Conservation (phyloP, 1,139 yeast genomes). For the Hyphopichia wangnamkhiaoensis region DNA sequence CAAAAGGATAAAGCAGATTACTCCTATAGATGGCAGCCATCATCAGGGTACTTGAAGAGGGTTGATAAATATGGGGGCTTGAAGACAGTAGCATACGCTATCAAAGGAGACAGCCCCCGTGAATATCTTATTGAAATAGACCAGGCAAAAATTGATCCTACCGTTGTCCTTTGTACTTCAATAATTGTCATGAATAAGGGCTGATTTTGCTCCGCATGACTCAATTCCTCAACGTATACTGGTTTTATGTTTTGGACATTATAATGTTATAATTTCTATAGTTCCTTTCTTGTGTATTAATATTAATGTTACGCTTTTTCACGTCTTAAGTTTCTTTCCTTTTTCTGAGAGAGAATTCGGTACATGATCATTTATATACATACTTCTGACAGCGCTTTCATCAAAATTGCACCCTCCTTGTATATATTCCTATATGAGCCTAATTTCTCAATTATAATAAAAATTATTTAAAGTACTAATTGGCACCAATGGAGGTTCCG, state of each 20-base stretch:
- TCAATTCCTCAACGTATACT: not conserved
- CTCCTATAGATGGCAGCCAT: constrained; percentile 11
- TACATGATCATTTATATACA: no score
- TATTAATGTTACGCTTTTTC: no score
- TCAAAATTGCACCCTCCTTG: no score
- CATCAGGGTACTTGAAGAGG: constrained; percentile 7
- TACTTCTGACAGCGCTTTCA: no score
- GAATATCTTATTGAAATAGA: constrained; percentile 5
- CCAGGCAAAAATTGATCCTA: constrained; percentile 5
- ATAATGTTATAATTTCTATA: no score
- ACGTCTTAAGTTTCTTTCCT: no score
- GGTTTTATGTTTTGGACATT: no score
- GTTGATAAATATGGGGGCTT: constrained; percentile 6
- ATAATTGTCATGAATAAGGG: constrained; percentile 7
- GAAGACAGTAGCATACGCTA: constrained; percentile 2
- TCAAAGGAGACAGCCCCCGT: not conserved
- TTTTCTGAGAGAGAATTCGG: no score
- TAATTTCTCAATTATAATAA: constrained; percentile 20
- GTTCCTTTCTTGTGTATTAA: no score
- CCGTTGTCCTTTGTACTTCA: constrained; percentile 12
- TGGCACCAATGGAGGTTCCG: constrained; percentile 34
- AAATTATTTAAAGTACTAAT: constrained; percentile 41
- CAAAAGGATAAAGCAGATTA: constrained; percentile 2
- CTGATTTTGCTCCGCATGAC: not conserved
- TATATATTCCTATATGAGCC: no score